Conservation (phyloP, 352 stramenopile genomes). For the Phytophthora rubi region DNA sequence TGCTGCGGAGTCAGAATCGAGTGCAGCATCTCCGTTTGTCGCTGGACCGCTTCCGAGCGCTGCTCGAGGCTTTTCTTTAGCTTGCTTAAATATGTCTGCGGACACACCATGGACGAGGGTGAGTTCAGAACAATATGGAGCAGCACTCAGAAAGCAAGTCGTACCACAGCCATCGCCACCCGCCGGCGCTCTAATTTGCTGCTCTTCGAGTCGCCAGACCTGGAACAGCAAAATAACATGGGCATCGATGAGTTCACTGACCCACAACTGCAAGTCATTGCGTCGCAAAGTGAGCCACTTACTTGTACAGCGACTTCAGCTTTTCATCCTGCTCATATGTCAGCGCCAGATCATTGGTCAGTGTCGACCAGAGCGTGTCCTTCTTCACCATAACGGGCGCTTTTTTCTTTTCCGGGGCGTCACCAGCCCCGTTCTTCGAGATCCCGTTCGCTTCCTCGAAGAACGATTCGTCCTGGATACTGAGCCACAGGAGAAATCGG, state of each 20-base stretch:
- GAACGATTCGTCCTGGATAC: conserved; percentile 86
- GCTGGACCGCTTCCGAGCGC: conserved; percentile 79
- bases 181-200: conserved; percentile 83
- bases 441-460: conserved; percentile 73
- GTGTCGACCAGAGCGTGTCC: conserved; percentile 81
- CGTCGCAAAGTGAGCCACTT: conserved; percentile 12
- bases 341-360: conserved; percentile 78
- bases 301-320: conserved; percentile 89
- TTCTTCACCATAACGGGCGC: conserved; percentile 74
- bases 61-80: conserved; percentile 85
- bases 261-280: not conserved
- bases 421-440: conserved; percentile 47
- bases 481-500: conserved; percentile 90
- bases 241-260: conserved; percentile 6
- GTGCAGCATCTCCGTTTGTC: conserved; percentile 82
- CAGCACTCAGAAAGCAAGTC: conserved; percentile 1
- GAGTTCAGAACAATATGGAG: not conserved
- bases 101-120: not conserved
- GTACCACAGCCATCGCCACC: conserved; percentile 84
- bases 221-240: conserved; percentile 20
- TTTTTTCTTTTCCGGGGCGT: conserved; percentile 75
- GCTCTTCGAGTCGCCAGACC: conserved; percentile 80
- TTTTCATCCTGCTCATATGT: conserved; percentile 93
- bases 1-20: conserved; percentile 88
- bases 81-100: conserved; percentile 90